Conservation (phyloP, 2,329 filamentous ascomycete genomes). For the Neofusicoccum ribis region DNA sequence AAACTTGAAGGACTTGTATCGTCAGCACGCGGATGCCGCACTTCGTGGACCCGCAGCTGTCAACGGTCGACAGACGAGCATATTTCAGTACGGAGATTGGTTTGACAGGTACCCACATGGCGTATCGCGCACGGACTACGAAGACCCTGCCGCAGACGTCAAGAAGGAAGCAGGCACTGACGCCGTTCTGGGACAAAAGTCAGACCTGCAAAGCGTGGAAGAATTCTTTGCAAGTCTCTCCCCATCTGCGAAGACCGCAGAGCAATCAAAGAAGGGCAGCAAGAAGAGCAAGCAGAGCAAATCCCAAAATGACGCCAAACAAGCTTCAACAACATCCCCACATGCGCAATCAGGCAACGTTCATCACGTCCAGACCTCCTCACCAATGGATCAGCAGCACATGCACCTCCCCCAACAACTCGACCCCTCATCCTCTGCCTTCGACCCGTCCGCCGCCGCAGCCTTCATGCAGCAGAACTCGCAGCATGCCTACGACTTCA, state of each 20-base stretch:
- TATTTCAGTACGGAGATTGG: conserved; percentile 98
- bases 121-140: conserved; percentile 79
- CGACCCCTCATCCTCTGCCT: conserved; percentile 42
- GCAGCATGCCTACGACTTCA: conserved; percentile 15
- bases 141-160: conserved; percentile 67
- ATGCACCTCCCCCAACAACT: conserved; percentile 23
- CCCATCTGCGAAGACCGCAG: conserved; percentile 51
- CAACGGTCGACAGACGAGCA: conserved; percentile 36
- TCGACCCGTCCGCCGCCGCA: conserved; percentile 32
- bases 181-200: conserved; percentile 82
- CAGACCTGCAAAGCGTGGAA: conserved; percentile 88
- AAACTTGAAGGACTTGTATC: conserved; percentile 85
- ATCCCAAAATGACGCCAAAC: neutral
- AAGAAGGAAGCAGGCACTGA: conserved; percentile 81
- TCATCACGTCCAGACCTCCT: conserved; percentile 42
- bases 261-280: conserved; percentile 26
- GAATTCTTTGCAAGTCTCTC: conserved; percentile 87
- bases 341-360: conserved; percentile 27
- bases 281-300: conserved; percentile 21
- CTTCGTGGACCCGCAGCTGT: conserved; percentile 59
- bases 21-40: conserved; percentile 78
- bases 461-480: conserved; percentile 27
- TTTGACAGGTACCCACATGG: conserved; percentile 94
- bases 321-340: conserved; percentile 11
- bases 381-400: conserved; percentile 10